Base-by-base conservation (phyloP, 208 protist species). In the Leishmania guyanensis region DNA sequence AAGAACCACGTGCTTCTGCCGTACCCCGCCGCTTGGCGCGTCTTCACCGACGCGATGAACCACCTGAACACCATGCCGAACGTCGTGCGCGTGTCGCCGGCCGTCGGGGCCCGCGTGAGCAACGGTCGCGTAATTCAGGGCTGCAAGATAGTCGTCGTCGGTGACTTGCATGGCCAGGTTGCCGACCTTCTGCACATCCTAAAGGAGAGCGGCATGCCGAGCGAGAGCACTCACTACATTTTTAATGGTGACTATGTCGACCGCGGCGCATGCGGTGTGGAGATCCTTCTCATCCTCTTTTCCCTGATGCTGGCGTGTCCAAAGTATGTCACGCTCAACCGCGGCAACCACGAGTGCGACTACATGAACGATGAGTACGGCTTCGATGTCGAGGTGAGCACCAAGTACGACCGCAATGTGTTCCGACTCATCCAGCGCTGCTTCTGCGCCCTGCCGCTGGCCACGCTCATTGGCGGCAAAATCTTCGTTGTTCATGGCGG, bases 301-400 rank as follows among this genome's bases (percentile, higher is more conserved):
- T 95, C 97, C 1, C 91, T 99, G 17, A 99, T 99, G 90, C 93
- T 99, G 26, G 89, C 94, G 3, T 98, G 93, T 86, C 98, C 98
- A 2, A 92, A 96, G 75, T 91, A 92, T 51, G 98, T 99, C 33
- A 98, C 95, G 20, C 88, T 99, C 36, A 98, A 99, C 87, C 95
- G 98, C 39, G 98, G 98, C 62, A 99, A 99, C 89, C 98, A 99
- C 84, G 98, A 99, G 88, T 94, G 92, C 82, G 86, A 98, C 80
- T 98, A 98, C 84, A 97, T 98, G 92, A 98, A 97, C 80, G 94
- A 97, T 66, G 97, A 99, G 65, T 99, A 99, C 89, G 99, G 99
- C 65, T 99, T 99, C 84, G 99, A 99, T 84, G 98, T 99, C 68
- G 99, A 99, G 90, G 99, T 99, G 81, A 95, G 98, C 80, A 95